A percentile compares a stretch with the other conserved stretches of the same genome.
These are phyloP conservation scores for Anthracocystis setariae DNA, from an alignment of 1,284 basidiomycete genomes.

Conservation along the genomic window DNA sequence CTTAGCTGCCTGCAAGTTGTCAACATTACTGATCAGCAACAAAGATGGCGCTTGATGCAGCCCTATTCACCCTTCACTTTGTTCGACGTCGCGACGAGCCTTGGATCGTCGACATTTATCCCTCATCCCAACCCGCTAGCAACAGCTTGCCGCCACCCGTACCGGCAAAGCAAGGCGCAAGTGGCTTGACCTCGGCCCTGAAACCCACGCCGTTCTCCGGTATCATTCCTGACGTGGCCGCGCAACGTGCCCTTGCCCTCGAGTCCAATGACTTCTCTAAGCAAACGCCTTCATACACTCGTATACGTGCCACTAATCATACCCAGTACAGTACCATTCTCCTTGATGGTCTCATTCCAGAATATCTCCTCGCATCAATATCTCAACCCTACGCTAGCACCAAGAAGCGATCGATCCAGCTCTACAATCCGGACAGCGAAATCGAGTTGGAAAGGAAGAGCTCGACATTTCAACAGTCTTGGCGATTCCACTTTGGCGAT, in stretches of 20 bases:
- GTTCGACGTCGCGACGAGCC: constrained; percentile 33
- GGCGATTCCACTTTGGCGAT: constrained; percentile 79
- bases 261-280: constrained; percentile 32
- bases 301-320: constrained; percentile 42
- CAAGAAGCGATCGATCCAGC: constrained; percentile 78
- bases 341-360: constrained; percentile 43
- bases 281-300: constrained; percentile 44
- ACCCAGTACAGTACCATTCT: constrained; percentile 41
- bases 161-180: constrained; percentile 18
- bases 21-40: not conserved
- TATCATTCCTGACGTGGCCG: constrained; percentile 34
- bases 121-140: constrained; percentile 7
- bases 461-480: constrained; percentile 78
- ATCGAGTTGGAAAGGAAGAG: constrained; percentile 77
- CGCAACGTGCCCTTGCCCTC: constrained; percentile 26
- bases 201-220: constrained; percentile 30
- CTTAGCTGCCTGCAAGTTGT: no score
- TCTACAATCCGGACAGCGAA: constrained; percentile 77
- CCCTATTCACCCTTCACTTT: constrained; percentile 53
- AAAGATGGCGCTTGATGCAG: constrained; percentile 45
- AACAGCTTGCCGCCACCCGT: constrained; percentile 17
- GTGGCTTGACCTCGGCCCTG: not conserved
- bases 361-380: constrained; percentile 38
- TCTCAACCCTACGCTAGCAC: constrained; percentile 32
- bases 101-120: constrained; percentile 49